phyloP scores from a whole-genome alignment of 1,284 basidiomycete genomes.

The Cryptococcus sp. region DNA sequence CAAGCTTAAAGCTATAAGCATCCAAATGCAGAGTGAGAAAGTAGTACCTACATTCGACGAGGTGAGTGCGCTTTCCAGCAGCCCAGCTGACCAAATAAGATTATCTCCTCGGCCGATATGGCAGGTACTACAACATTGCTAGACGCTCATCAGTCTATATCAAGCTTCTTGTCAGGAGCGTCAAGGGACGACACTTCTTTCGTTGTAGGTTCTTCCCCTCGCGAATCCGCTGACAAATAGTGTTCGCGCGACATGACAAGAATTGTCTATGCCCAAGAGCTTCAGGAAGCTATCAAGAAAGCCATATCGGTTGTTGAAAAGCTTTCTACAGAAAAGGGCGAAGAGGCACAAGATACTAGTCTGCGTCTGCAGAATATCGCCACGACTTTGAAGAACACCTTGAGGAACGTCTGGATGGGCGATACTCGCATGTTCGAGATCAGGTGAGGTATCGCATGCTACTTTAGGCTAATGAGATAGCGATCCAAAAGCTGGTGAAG shows the following conservation, averaged over 20 bases:
- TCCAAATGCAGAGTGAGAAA: constrained; percentile 20
- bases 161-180: constrained; percentile 47
- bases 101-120: constrained; percentile 60
- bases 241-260: constrained; percentile 37
- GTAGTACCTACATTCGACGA: constrained; percentile 65
- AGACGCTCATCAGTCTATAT: constrained; percentile 54
- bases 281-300: constrained; percentile 31
- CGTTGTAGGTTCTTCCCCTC: constrained; percentile 17
- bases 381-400: constrained; percentile 21
- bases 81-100: constrained; percentile 53
- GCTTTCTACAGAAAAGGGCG: constrained; percentile 30
- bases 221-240: constrained; percentile 12
- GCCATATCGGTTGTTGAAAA: constrained; percentile 33
- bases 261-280: constrained; percentile 43
- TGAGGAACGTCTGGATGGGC: constrained; percentile 32
- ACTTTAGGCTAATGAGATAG: constrained; percentile 10
- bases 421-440: constrained; percentile 42
- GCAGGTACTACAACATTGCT: constrained; percentile 63
- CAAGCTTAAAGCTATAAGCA: constrained; percentile 62
- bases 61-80: constrained; percentile 50
- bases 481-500: constrained; percentile 32
- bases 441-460: constrained; percentile 19
- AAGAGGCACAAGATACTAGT: constrained; percentile 26
- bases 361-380: constrained; percentile 29
- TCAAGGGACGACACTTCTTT: constrained; percentile 42